A percentile compares a stretch with the other conserved stretches of the same genome.
These are phyloP conservation scores for Neurospora terricola DNA, from an alignment of 495 filamentous ascomycete genomes.

Conservation along the genomic window DNA sequence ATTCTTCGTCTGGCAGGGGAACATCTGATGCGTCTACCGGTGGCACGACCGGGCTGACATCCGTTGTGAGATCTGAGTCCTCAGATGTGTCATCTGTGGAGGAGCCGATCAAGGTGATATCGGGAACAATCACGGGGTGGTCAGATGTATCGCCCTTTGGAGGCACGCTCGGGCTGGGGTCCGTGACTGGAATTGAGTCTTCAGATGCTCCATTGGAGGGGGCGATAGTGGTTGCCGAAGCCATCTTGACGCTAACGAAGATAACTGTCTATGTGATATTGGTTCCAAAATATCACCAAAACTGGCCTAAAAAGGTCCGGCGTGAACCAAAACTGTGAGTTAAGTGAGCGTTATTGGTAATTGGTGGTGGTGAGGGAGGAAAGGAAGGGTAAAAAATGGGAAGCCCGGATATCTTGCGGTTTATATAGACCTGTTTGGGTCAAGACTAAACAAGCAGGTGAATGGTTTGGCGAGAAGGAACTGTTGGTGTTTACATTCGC, in stretches of 20 bases:
- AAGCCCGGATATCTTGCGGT: neutral
- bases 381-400: neutral
- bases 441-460: neutral
- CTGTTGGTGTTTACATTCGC: neutral
- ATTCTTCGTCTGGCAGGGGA: neutral
- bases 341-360: neutral
- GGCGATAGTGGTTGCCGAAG: neutral
- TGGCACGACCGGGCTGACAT: neutral
- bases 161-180: neutral
- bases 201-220: neutral
- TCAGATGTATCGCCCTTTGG: neutral
- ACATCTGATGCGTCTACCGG: neutral
- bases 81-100: neutral
- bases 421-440: neutral
- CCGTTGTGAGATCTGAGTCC: neutral
- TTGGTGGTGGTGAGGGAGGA: neutral
- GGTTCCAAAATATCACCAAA: neutral
- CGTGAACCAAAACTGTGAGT: neutral
- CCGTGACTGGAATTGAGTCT: neutral
- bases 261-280: neutral
- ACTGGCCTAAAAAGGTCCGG: neutral
- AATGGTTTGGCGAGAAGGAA: neutral
- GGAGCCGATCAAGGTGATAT: neutral
- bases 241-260: neutral
- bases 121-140: rapidly evolving